Evolutionary conservation across 805 yeast species (phyloP).

Genomic region (Jamesozyma jinghongensis): DNA sequence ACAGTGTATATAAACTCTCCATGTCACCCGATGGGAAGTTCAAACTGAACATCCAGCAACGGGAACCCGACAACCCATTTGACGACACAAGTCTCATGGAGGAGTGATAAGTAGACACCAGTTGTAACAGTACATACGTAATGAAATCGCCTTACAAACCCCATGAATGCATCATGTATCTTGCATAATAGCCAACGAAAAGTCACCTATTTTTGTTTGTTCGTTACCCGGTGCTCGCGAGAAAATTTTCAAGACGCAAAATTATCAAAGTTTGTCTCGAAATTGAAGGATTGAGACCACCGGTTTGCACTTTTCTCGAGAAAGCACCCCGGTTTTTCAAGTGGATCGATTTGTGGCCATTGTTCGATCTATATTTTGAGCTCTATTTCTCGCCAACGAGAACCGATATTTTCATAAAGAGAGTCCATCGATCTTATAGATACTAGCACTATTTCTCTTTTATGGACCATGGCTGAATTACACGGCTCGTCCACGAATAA

Average conservation of each 20-base stretch:
- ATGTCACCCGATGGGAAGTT: constrained; percentile 28
- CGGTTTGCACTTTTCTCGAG: too few relatives aligned
- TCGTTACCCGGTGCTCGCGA: background rate
- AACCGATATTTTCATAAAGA: background rate
- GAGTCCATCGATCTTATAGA: too few relatives aligned
- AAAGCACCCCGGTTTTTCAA: too few relatives aligned
- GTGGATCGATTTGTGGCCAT: too few relatives aligned
- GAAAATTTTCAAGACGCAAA: constrained; percentile 2
- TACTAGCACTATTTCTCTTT: too few relatives aligned
- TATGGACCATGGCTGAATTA: too few relatives aligned
- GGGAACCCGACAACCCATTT: constrained; percentile 12
- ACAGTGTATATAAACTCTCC: constrained; percentile 24
- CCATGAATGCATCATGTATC: too few relatives aligned
- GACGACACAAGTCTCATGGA: constrained; percentile 28
- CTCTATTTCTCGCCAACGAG: too few relatives aligned
- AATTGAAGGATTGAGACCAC: too few relatives aligned
- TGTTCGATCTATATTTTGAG: too few relatives aligned
- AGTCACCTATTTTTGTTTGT: background rate
- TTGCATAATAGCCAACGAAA: background rate
- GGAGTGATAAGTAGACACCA: constrained; percentile 8
- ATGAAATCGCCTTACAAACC: too few relatives aligned
- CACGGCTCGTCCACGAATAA: background rate
- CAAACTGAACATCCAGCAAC: constrained; percentile 18
- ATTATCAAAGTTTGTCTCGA: background rate
- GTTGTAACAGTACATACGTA: constrained; percentile 3